Conservation (phyloP, 176 grass and related monocot genomes). For the Rhynchospora tenuis region DNA sequence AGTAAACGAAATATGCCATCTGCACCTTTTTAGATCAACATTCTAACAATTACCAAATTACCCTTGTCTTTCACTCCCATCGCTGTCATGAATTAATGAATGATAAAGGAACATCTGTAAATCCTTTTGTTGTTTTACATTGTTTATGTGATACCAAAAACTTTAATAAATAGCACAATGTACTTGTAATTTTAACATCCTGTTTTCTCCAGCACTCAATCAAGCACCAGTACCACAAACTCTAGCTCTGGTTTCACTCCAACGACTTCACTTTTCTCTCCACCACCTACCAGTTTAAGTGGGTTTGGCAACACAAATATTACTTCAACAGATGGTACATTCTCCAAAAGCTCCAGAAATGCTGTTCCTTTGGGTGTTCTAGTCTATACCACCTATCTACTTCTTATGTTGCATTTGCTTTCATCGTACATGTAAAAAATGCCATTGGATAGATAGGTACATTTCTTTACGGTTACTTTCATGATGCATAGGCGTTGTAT, state of each 20-base stretch:
- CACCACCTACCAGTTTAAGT: neutral
- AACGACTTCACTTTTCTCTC: conserved; percentile 19
- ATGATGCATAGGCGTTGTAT: conserved; percentile 11
- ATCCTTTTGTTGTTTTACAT: neutral
- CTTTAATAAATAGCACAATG: neutral
- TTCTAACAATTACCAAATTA: neutral
- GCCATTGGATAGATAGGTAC: neutral
- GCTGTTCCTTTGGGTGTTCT: conserved; percentile 9
- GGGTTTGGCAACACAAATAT: neutral
- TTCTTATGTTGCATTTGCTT: conserved; percentile 18
- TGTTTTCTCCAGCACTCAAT: neutral
- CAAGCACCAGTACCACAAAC: neutral
- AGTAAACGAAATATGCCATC: neutral
- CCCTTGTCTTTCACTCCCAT: neutral
- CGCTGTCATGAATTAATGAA: neutral
- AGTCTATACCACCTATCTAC: neutral
- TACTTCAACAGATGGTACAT: conserved; percentile 3
- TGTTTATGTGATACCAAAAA: neutral
- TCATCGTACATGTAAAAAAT: neutral
- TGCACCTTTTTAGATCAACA: neutral
- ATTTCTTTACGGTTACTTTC: neutral
- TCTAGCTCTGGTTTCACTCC: conserved; percentile 13
- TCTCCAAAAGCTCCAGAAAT: neutral
- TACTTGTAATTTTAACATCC: neutral
- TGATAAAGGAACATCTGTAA: neutral